These are phyloP conservation scores for Elaeis guineensis DNA, from an alignment of 176 grass and related monocot genomes.

Conservation along the genomic window DNA sequence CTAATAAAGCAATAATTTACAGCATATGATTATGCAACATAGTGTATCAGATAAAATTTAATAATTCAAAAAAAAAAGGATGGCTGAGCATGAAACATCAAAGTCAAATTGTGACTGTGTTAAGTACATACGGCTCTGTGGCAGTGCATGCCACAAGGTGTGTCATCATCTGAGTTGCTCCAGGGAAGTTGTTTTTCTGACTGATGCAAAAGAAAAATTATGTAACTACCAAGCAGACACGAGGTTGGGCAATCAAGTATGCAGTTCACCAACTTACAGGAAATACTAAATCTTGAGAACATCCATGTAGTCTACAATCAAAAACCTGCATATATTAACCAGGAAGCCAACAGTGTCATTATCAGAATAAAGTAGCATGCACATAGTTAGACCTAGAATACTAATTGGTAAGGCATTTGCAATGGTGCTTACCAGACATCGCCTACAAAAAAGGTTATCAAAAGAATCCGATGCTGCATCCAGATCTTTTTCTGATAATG, in stretches of 20 bases:
- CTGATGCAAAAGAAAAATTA: constrained; percentile 30
- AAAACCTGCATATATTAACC: constrained; percentile 52
- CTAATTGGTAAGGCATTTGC: not conserved
- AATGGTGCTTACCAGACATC: constrained; percentile 60
- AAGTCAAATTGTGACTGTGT: not conserved
- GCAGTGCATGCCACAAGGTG: constrained; percentile 75
- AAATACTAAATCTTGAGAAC: constrained; percentile 96
- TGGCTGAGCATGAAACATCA: not conserved
- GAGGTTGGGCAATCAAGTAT: constrained; percentile 24
- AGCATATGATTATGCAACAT: too few relatives aligned
- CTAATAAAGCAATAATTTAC: constrained; percentile 20
- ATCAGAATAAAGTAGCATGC: too few relatives aligned
- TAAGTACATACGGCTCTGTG: constrained; percentile 60
- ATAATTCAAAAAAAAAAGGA: constrained; percentile 2
- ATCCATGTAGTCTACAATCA: constrained; percentile 91
- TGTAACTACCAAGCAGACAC: constrained; percentile 19
- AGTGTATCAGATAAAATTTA: too few relatives aligned
- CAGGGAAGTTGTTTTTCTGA: constrained; percentile 71
- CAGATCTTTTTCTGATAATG: constrained; percentile 80
- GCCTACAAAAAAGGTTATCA: constrained; percentile 94
- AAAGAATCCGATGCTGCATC: constrained; percentile 96
- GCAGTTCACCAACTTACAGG: constrained; percentile 56
- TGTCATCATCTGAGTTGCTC: constrained; percentile 53
- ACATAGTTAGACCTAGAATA: too few relatives aligned
- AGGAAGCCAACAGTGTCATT: constrained; percentile 3